Base-by-base conservation (phyloP, 257 asterid species). In the Solanum sejunctum region DNA sequence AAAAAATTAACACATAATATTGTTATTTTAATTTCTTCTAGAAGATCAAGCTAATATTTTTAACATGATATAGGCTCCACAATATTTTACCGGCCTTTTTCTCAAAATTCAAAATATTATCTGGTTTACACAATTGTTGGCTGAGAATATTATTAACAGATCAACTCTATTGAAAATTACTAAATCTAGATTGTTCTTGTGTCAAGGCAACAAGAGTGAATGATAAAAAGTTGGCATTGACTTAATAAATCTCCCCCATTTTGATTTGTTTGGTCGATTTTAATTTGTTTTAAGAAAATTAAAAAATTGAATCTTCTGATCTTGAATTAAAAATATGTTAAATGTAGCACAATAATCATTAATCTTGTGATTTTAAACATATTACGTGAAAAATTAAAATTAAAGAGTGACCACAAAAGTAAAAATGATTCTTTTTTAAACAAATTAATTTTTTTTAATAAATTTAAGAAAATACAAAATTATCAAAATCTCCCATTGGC, bases 401-500 rank as follows among this genome's bases (percentile, higher is more conserved):
- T 57, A 51, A 47, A 36, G 41, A 36, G 41, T 36, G 7, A 0
- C 1, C 6, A 32, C 36, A 4, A 36, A 36, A 3, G 4, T 3
- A 36, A 36, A 36, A 36, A 32, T 32, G 2, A 32, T 36, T 36
- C 28, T 5, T 36, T 8, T 7, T 56, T 8, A 56, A 56, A 56
- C 12, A 18, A 56, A 57, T 0, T 0, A n/a, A n/a, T n/a, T n/a
- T n/a, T n/a, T n/a, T n/a, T n/a, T 8, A 57, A 57, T 6, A 57
- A 18, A 57, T 57, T 57, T 3, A 8, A 18, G 12, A 18, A 13
- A 6, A 17, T 36, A 43, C 1, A 12, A 20, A 1, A 72, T 41
- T 43, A 72, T 2, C 12, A 3, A 43, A 71, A 3, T 21, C 58
- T 47, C 41, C 39, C 0, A 1, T 1, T 0, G 81, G 11, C 11